Evolutionary conservation across 2,329 filamentous ascomycete species (phyloP).

Genomic region (Penicillium psychrosexuale): DNA sequence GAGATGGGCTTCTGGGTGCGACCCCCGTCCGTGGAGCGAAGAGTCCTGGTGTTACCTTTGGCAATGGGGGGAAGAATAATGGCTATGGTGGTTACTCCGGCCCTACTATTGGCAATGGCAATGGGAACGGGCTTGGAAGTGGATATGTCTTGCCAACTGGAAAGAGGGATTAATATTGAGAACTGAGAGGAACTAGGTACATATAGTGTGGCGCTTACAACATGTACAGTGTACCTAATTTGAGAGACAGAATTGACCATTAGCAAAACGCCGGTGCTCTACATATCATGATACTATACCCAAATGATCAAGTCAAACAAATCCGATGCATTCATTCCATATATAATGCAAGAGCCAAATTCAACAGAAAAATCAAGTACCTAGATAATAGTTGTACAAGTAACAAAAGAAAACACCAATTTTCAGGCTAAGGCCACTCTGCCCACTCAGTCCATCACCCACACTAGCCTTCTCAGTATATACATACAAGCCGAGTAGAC

Average conservation of each 20-base stretch:
- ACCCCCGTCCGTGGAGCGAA: slow-evolving; percentile 41
- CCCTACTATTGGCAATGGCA: slow-evolving; percentile 30
- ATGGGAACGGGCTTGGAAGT: slow-evolving; percentile 16
- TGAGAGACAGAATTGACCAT: background rate
- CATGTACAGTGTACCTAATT: slow-evolving; percentile 13
- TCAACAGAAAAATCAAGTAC: slow-evolving; percentile 12
- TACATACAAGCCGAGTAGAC: slow-evolving; percentile 14
- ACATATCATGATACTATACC: slow-evolving; percentile 1
- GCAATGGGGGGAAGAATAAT: slow-evolving; percentile 53
- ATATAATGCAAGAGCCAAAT: slow-evolving; percentile 18
- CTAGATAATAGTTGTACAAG: slow-evolving; percentile 18
- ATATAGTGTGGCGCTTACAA: slow-evolving; percentile 2
- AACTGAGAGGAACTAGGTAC: background rate
- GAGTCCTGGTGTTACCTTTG: slow-evolving; percentile 53
- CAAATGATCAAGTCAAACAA: slow-evolving; percentile 10
- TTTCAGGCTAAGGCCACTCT: slow-evolving; percentile 9
- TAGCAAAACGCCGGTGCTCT: background rate
- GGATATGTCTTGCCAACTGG: slow-evolving; percentile 40
- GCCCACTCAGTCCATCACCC: slow-evolving; percentile 5
- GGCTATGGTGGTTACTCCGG: slow-evolving; percentile 57
- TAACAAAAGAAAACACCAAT: slow-evolving; percentile 14
- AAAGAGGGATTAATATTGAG: slow-evolving; percentile 40
- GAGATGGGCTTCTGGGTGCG: slow-evolving; percentile 49
- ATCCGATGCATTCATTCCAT: slow-evolving; percentile 25
- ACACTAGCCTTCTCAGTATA: slow-evolving; percentile 14